These are phyloP conservation scores for Oleoguttula mirabilis DNA, from an alignment of 495 filamentous ascomycete genomes.

Conservation along the genomic window DNA sequence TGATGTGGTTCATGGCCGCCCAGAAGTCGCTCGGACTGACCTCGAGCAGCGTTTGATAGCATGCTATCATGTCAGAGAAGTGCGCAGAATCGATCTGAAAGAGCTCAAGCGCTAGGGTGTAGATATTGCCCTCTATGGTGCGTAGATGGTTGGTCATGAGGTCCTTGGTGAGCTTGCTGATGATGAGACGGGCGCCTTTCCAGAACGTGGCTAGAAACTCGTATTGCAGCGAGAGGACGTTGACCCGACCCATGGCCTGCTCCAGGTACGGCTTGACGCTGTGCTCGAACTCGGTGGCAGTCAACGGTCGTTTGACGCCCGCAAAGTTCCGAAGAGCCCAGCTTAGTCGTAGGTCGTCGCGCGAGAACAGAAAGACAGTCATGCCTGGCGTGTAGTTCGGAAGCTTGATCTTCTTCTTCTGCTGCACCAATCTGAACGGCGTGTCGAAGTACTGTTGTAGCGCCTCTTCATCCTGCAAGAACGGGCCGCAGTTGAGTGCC, in stretches of 20 bases:
- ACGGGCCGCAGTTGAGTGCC: conserved; percentile 48
- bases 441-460: conserved; percentile 53
- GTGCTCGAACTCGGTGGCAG: conserved; percentile 66
- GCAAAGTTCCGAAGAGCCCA: conserved; percentile 63
- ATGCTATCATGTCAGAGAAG: conserved; percentile 50
- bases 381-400: conserved; percentile 63
- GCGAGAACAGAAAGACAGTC: conserved; percentile 66
- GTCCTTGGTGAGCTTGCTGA: conserved; percentile 56
- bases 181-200: conserved; percentile 58
- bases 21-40: conserved; percentile 70
- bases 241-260: conserved; percentile 30
- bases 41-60: conserved; percentile 53
- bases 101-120: conserved; percentile 63
- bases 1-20: conserved; percentile 70
- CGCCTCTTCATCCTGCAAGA: conserved; percentile 41
- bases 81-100: conserved; percentile 48
- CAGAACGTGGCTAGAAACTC: conserved; percentile 55
- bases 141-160: conserved; percentile 67
- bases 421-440: conserved; percentile 66
- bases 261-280: conserved; percentile 56
- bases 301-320: conserved; percentile 44
- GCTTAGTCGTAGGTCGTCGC: conserved; percentile 41
- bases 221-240: conserved; percentile 32
- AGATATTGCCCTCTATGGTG: conserved; percentile 67
- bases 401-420: conserved; percentile 56